Percentiles rank a stretch among this genome's conserved stretches.
phyloP scores from a whole-genome alignment of 352 stramenopile genomes.

The Phytophthora chlamydospora region DNA sequence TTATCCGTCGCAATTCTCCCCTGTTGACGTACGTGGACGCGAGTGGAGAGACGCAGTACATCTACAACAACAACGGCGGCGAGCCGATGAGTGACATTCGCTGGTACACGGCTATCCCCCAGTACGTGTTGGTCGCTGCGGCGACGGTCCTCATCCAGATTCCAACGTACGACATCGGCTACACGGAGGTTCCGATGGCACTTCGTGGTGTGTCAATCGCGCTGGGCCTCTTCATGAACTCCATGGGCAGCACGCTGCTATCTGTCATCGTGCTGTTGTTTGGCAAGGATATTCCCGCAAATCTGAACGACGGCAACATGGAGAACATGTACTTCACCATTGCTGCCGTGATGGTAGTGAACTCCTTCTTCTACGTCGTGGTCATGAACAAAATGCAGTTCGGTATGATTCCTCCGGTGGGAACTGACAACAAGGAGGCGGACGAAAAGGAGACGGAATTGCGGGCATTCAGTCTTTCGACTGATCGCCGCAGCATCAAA shows the following conservation, averaged over 20 bases:
- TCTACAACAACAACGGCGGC: slow-evolving; percentile 36
- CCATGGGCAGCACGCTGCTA: slow-evolving; percentile 57
- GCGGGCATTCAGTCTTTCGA: too few relatives aligned
- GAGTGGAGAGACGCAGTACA: slow-evolving; percentile 15
- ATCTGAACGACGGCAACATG: slow-evolving; percentile 33
- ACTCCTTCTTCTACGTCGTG: too few relatives aligned
- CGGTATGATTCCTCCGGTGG: too few relatives aligned
- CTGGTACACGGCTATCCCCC: slow-evolving; percentile 30
- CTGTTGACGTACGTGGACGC: slow-evolving; percentile 21
- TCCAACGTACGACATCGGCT: slow-evolving; percentile 41
- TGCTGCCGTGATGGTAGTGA: neutral
- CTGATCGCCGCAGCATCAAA: too few relatives aligned
- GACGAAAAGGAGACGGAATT: too few relatives aligned
- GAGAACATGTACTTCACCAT: slow-evolving; percentile 46
- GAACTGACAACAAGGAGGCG: too few relatives aligned
- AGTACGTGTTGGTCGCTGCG: slow-evolving; percentile 43
- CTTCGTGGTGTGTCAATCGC: slow-evolving; percentile 38
- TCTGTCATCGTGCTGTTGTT: slow-evolving; percentile 69
- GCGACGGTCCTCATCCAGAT: slow-evolving; percentile 43
- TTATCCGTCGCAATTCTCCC: slow-evolving; percentile 29
- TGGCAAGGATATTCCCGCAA: slow-evolving; percentile 42
- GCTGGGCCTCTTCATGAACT: slow-evolving; percentile 40
- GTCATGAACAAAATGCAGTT: too few relatives aligned
- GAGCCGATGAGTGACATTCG: slow-evolving; percentile 14
- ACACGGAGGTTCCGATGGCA: slow-evolving; percentile 35